Evolutionary conservation across 2,329 filamentous ascomycete genomes (phyloP).

Genomic region (Beauveria pseudobassiana): DNA sequence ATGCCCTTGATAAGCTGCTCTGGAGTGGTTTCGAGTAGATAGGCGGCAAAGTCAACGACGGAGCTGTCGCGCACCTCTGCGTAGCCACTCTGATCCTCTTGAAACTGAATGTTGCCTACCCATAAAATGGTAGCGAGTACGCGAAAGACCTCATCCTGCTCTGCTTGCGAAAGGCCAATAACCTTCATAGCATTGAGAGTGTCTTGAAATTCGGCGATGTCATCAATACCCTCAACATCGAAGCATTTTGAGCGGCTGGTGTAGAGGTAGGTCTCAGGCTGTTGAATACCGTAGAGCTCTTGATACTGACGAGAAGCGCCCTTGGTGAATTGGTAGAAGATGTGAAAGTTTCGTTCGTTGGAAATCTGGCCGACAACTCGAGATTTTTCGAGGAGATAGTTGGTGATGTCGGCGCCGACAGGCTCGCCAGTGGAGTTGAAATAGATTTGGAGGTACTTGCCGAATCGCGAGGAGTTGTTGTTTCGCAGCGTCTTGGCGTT

Average conservation of each 20-base stretch:
- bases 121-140: constrained; percentile 89
- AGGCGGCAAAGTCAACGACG: constrained; percentile 89
- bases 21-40: constrained; percentile 81
- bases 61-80: constrained; percentile 81
- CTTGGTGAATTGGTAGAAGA: constrained; percentile 99
- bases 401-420: constrained; percentile 94
- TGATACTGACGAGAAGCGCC: constrained; percentile 81
- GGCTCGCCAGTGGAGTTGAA: constrained; percentile 91
- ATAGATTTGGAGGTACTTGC: constrained; percentile 95
- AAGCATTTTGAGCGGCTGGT: constrained; percentile 92
- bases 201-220: constrained; percentile 79
- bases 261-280: constrained; percentile 87
- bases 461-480: constrained; percentile 97
- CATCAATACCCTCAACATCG: constrained; percentile 90
- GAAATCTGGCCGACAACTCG: constrained; percentile 90
- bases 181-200: constrained; percentile 91
- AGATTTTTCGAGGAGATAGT: constrained; percentile 93
- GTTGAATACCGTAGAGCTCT: constrained; percentile 82
- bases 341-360: constrained; percentile 97
- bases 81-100: constrained; percentile 82
- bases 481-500: constrained; percentile 97
- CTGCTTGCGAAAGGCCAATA: constrained; percentile 78
- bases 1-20: constrained; percentile 77
- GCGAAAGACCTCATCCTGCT: constrained; percentile 95
- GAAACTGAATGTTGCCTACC: constrained; percentile 90